Percentiles rank a stretch among this genome's conserved stretches.
These are phyloP conservation scores for Leccinum imitatum DNA, from an alignment of 768 basidiomycete species.

Conservation along the genomic window DNA sequence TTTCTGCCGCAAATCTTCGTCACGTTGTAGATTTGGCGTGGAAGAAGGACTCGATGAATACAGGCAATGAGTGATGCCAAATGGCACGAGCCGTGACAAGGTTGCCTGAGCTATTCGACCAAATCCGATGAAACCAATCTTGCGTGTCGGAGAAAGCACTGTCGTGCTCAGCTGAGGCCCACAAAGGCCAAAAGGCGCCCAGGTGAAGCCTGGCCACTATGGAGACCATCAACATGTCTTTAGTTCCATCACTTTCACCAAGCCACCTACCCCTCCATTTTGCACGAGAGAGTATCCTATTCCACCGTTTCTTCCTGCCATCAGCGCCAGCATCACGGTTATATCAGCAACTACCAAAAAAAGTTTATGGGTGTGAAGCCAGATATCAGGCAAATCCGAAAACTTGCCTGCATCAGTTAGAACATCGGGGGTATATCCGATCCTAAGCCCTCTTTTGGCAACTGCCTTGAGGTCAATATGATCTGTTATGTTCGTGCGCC, in stretches of 20 bases:
- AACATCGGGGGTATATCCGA: constrained; percentile 94
- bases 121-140: constrained; percentile 90
- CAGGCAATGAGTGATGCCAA: constrained; percentile 73
- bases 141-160: constrained; percentile 50
- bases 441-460: constrained; percentile 57
- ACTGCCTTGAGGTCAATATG: constrained; percentile 70
- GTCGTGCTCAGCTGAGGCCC: constrained; percentile 76
- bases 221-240: not conserved
- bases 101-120: constrained; percentile 91
- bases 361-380: not conserved
- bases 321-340: constrained; percentile 86
- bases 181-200: constrained; percentile 83
- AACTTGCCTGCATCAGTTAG: constrained; percentile 82
- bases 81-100: constrained; percentile 74
- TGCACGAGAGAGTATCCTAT: constrained; percentile 64
- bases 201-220: constrained; percentile 78
- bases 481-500: constrained; percentile 47
- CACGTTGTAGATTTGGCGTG: constrained; percentile 38
- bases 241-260: not conserved
- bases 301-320: constrained; percentile 85
- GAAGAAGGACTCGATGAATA: constrained; percentile 64
- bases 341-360: constrained; percentile 80
- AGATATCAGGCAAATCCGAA: not conserved
- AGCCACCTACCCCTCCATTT: constrained; percentile 55
- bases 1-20: constrained; percentile 39